phyloP scores from a whole-genome alignment of 176 grass and related monocot genomes.

The Triticum dicoccoides region DNA sequence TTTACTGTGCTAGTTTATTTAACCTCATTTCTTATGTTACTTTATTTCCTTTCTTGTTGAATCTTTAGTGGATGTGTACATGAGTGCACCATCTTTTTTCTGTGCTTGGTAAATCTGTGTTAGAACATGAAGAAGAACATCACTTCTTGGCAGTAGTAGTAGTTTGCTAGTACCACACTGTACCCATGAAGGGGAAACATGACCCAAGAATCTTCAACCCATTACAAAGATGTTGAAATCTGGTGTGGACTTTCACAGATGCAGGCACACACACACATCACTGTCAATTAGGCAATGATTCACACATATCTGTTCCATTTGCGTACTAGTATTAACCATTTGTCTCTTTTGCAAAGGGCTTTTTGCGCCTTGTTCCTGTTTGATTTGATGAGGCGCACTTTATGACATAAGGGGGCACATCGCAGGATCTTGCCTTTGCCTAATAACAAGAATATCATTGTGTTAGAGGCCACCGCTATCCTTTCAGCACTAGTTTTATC shows the following conservation, averaged over 20 bases:
- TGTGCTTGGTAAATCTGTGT: slow-evolving; percentile 14
- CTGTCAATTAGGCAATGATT: slow-evolving; percentile 60
- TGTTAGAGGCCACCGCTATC: slow-evolving; percentile 13
- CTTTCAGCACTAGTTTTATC: not conserved
- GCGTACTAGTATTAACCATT: slow-evolving; percentile 27
- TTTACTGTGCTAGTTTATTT: slow-evolving; percentile 6
- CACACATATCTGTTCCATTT: slow-evolving; percentile 16
- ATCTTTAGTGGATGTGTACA: not conserved
- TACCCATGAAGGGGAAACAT: slow-evolving; percentile 1
- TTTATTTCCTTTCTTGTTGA: slow-evolving; percentile 22
- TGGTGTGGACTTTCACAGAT: slow-evolving; percentile 16
- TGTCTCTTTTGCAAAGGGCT: slow-evolving; percentile 40
- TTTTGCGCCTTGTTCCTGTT: slow-evolving; percentile 23
- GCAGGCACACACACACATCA: slow-evolving; percentile 28
- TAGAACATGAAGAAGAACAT: slow-evolving; percentile 1
- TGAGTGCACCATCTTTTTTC: not conserved
- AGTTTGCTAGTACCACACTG: slow-evolving; percentile 1
- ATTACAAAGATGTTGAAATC: slow-evolving; percentile 4
- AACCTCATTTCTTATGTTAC: not conserved
- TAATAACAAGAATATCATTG: not conserved
- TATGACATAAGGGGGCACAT: not conserved
- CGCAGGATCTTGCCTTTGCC: slow-evolving; percentile 16
- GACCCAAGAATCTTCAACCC: slow-evolving; percentile 3
- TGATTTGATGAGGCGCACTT: not conserved
- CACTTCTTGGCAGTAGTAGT: not conserved